Base-by-base conservation (phyloP, 2,329 filamentous ascomycete genomes). In the Curvularia sp. region DNA sequence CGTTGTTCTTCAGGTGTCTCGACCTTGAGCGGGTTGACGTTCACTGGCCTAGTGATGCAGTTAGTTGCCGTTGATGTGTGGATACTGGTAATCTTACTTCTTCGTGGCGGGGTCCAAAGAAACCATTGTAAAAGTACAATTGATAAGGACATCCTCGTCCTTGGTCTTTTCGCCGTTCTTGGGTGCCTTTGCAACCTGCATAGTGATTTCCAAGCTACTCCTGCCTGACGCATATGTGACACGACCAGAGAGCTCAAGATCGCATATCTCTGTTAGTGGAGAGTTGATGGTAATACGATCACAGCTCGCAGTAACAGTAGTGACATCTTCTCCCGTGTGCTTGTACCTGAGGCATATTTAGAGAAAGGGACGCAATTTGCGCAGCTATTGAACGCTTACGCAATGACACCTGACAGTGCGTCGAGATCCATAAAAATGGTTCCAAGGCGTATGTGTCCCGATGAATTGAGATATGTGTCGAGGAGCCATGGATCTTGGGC, bases 351-450 rank as follows among this genome's bases (percentile, higher is more conserved):
- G 24, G 8, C 18, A 31, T 31, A 20, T 58, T 44, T 63, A 72
- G 66, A 67, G 43, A 31, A n/a, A 30, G 24, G 6, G 8, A 28
- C 8, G 13, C 30, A n/a, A 42, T 49, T 43, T 38, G 60, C 87
- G 65, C 87, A 86, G 60, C 87, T 89, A 73, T 90, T 48, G 89
- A 18, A 55, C 49, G 58, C 71, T 69, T 70, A 75, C 62, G 90
- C 89, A 55, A 93, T 85, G 47, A 93, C 86, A 9, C 91, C 90
- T 0, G 89, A 89, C 7, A 93, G 78, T 0, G 90, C 90, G 76
- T 93, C 90, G 1, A 93, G 83, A 62, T 93, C 90, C 89, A 93
- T 93, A 61, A 93, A 86, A 15, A 93, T 79, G 0, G 89, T 88
- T 0, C 90, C 90, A 7, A 93, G 81, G 53, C 81, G 83, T 65